phyloP scores from a whole-genome alignment of 2,329 filamentous ascomycete species.

The Hortaea werneckii region DNA sequence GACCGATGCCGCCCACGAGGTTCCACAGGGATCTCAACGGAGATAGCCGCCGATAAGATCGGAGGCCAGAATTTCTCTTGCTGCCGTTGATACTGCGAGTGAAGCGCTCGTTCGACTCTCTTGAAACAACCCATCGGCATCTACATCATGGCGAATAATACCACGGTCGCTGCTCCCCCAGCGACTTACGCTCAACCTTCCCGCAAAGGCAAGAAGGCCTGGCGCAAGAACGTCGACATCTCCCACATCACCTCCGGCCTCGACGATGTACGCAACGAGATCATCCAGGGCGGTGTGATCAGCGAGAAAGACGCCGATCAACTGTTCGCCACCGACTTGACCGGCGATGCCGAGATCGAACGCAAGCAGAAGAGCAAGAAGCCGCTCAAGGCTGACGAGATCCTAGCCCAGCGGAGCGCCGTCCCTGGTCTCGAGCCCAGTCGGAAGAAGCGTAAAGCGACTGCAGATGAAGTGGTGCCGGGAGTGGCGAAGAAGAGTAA shows the following conservation, averaged over 20 bases:
- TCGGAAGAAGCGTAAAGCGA: constrained; percentile 64
- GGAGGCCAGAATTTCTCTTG: constrained; percentile 1
- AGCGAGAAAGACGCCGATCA: constrained; percentile 72
- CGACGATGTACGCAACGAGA: constrained; percentile 74
- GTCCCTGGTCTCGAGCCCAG: constrained; percentile 59
- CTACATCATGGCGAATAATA: no score
- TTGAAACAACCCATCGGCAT: no score
- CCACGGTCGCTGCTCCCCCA: constrained; percentile 46
- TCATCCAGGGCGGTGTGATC: constrained; percentile 73
- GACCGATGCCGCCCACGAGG: no score
- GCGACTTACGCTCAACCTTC: constrained; percentile 80
- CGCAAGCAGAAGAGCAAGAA: constrained; percentile 62
- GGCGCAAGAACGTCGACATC: constrained; percentile 96
- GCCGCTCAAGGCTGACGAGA: constrained; percentile 80
- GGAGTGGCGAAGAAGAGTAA: constrained; percentile 58
- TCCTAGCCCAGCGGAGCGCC: constrained; percentile 73
- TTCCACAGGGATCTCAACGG: background rate
- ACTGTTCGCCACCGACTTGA: constrained; percentile 74
- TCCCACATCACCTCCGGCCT: constrained; percentile 76
- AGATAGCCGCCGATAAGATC: constrained; percentile 2
- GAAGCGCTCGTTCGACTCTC: no score
- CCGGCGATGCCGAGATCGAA: constrained; percentile 57
- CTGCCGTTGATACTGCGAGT: no score
- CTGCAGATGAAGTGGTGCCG: constrained; percentile 38
- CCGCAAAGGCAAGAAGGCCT: constrained; percentile 95